Base-by-base conservation (phyloP, 495 filamentous ascomycete species). In the Aspergillus funiculosus region DNA sequence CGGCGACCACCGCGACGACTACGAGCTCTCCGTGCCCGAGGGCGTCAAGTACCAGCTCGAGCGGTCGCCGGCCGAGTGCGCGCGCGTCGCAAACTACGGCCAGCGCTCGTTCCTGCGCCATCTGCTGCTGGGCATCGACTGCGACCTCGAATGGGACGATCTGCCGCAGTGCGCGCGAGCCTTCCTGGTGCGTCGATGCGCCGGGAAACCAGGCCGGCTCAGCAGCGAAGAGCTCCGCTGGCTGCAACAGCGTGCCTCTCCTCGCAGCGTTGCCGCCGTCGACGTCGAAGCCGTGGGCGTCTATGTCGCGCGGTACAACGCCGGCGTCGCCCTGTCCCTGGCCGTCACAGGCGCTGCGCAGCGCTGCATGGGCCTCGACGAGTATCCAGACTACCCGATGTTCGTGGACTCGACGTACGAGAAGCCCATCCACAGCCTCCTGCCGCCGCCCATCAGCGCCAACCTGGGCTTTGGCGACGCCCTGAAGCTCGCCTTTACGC, bases 121-220 rank as follows among this genome's bases (percentile, higher is more conserved):
- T 22, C 51, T 71, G 6, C 62, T 65, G 18, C 54, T 71, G 19
- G 67, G 67, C 0, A 57, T 68, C 18, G 58, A 71, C 18, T 50
- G 55, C 8, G 62, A 71, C 43, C 48, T 58, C 14, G 56, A 71
- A 8, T 71, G 67, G 67, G 67, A 71, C 13, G 54, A 59, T 19
- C 35, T 68, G 5, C 61, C 66, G 0, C 42, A 26, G 9, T 54
- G 54, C 6, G 56, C 68, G 11, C 58, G 67, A 15, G 44, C 49
- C 8, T 48, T 62, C 15, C 45, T 71, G 1, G 31, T 71, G 2
- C 54, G 56, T 20, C 65, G 67, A 17, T 64, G 60, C 19, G 32
- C 65, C 11, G 63, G 62, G 9, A 49, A 60, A 20, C 45, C 51
- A 3, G 58, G 58, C 35, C 44, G 43, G 32, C 34, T 68, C 3